A percentile compares a stretch with the other conserved stretches of the same genome.
Conservation (phyloP, 257 asterid species). For the Datura wrightii region DNA sequence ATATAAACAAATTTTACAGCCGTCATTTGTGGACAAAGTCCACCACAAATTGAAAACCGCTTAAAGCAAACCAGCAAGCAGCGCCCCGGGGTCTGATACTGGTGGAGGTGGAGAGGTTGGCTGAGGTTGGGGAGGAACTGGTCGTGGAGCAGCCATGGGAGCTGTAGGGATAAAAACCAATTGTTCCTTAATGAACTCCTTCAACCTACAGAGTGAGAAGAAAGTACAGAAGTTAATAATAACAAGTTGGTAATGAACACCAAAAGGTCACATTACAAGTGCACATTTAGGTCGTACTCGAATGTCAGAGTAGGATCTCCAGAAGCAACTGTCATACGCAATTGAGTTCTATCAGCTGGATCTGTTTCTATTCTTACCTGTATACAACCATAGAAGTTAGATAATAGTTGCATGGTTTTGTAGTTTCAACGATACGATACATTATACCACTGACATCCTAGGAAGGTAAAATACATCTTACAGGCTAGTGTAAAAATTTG, state of each 20-base stretch:
- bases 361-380: constrained; percentile 95
- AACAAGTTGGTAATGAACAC: neutral
- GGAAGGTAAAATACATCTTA: neutral
- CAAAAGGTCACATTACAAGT: constrained; percentile 11
- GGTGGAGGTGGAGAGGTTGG: constrained; percentile 56
- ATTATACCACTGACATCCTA: neutral
- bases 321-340: constrained; percentile 88
- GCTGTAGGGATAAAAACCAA: constrained; percentile 65
- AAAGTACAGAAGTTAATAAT: neutral
- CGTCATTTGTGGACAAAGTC: constrained; percentile 27
- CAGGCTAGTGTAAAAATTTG: neutral
- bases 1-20: constrained; percentile 52
- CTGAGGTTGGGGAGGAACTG: constrained; percentile 58
- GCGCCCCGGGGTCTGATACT: constrained; percentile 71
- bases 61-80: constrained; percentile 86
- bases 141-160: constrained; percentile 52
- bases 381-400: constrained; percentile 31
- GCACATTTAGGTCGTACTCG: constrained; percentile 59
- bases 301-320: constrained; percentile 83
- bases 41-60: constrained; percentile 19
- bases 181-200: constrained; percentile 86
- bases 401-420: neutral
- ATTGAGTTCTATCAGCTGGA: constrained; percentile 94
- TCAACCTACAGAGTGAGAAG: constrained; percentile 54
- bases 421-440: neutral